Conservation (phyloP, 768 basidiomycete species). For the Serendipita vermifera region DNA sequence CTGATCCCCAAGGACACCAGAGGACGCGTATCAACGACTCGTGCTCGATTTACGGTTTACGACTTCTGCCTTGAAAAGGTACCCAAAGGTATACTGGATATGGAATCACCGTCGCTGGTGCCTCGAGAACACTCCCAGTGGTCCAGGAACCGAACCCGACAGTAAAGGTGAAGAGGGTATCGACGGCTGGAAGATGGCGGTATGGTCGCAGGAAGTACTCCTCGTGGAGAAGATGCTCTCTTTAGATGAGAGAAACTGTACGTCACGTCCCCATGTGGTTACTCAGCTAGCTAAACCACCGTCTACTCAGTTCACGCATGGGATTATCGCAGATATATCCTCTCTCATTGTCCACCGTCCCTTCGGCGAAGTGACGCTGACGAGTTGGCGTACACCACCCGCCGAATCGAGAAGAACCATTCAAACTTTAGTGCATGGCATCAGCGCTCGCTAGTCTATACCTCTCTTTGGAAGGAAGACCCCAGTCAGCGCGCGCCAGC, state of each 20-base stretch:
- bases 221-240: constrained; percentile 90
- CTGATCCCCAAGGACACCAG: constrained; percentile 35
- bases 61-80: constrained; percentile 58
- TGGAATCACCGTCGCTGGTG: constrained; percentile 99
- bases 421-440: constrained; percentile 99
- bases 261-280: constrained; percentile 25
- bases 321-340: constrained; percentile 82
- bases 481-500: constrained; percentile 26
- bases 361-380: constrained; percentile 38
- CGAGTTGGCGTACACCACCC: constrained; percentile 77
- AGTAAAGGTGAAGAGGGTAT: constrained; percentile 33
- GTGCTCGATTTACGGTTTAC: constrained; percentile 69
- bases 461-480: constrained; percentile 42
- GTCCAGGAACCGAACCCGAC: constrained; percentile 32
- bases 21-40: constrained; percentile 50
- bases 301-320: constrained; percentile 91
- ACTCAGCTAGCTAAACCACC: no score
- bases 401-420: constrained; percentile 87
- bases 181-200: constrained; percentile 58
- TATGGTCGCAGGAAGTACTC: constrained; percentile 76
- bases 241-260: constrained; percentile 86
- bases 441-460: constrained; percentile 74
- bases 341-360: constrained; percentile 46
- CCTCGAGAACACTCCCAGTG: constrained; percentile 69
- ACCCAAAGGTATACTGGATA: constrained; percentile 97